Conservation (phyloP, 179 eudicot species). For the Silene coronaria region DNA sequence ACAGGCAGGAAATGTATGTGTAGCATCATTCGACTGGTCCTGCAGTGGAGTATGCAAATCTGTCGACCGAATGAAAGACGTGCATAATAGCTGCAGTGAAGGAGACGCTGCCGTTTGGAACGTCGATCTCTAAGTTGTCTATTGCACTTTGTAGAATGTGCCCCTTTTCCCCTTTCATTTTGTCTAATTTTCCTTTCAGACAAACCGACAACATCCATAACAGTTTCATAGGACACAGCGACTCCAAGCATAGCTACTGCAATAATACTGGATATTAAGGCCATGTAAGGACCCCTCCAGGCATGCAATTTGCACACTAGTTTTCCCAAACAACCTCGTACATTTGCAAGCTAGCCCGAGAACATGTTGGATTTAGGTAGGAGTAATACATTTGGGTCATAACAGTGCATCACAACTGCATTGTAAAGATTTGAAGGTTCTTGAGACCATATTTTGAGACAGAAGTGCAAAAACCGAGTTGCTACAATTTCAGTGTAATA, state of each 20-base stretch:
- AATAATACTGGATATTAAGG: neutral
- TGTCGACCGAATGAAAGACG: constrained; percentile 42
- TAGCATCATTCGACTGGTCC: constrained; percentile 63
- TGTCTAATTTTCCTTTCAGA: neutral
- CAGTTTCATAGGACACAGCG: neutral
- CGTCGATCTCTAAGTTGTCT: neutral
- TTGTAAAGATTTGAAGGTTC: neutral
- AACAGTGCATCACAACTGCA: neutral
- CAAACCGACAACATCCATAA: neutral
- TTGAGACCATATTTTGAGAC: neutral
- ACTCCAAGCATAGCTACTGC: constrained; percentile 11
- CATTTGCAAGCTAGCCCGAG: neutral
- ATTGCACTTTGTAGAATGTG: neutral
- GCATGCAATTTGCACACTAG: neutral
- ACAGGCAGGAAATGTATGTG: constrained; percentile 45
- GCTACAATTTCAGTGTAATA: neutral
- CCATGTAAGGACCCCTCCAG: neutral
- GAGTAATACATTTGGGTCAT: neutral
- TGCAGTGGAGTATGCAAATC: constrained; percentile 60
- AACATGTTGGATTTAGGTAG: neutral
- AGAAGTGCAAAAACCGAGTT: neutral
- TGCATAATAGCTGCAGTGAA: constrained; percentile 46
- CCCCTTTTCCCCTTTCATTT: neutral
- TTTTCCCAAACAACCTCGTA: neutral
- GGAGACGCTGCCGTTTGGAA: constrained; percentile 45